Base-by-base conservation (phyloP, 306 rosid genomes). In the Rubus parviflorus region DNA sequence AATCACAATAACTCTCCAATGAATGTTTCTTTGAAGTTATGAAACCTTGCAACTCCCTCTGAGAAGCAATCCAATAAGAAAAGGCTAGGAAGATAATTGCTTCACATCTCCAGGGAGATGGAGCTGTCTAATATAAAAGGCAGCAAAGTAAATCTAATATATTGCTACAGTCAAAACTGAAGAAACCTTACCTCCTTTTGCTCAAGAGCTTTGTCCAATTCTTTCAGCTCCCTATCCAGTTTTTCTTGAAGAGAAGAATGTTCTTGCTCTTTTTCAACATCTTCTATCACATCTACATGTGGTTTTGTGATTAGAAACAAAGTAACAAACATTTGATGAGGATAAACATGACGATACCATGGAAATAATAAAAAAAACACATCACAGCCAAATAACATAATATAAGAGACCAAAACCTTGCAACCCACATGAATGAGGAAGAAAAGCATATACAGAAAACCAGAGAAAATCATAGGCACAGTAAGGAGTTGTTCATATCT, bases 201-300 rank as follows among this genome's bases (percentile, higher is more conserved):
- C 80, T 96, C 99, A 60, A 96, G 98, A 81, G 82, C 89, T 82
- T 86, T 92, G 70, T 96, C 99, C 85, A 96, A 84, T 80, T 92
- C 99, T 80, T 89, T 96, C 54, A 96, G 94, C 84, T 96, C 99
- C 78, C 57, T 85, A 45, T 91, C 99, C 66, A 91, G 78, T 84
- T 90, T 87, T 82, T 96, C 94, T 84, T 96, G 99, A 77, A 91
- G 85, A 84, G 98, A 88, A 80, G 94, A 96, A 84, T 92, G 96
- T 57, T 96, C 98, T 81, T 84, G 83, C 82, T 92, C 99, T 88
- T 96, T 96, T 76, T 89, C 97, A 8, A 83, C 87, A 81, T 84
- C 92, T 79, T 81, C 96, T 70, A 82, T 63, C 52, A 81, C 96
- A 77, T 88, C 98, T 92, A 77, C 88, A 83, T 49, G 71, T 66